Base-by-base conservation (phyloP, 208 protist species). In the Trypanosoma lewisi region DNA sequence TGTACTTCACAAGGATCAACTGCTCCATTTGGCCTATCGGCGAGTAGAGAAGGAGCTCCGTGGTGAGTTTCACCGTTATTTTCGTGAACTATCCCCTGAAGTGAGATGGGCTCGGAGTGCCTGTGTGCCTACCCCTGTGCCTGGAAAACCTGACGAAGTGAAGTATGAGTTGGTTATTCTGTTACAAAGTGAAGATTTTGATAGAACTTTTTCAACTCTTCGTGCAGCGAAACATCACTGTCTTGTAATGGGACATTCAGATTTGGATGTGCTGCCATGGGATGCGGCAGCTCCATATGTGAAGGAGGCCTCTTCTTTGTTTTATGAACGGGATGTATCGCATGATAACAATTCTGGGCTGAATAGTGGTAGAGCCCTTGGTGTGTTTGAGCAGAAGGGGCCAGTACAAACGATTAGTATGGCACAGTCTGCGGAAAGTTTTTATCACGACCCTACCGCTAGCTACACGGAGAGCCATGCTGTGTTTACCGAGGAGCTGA, bases 401-500 rank as follows among this genome's bases (percentile, higher is more conserved):
- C 31, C 16, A 5, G 42, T 67, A 33, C 58, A 71, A 52, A 86
- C 78, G 21, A 67, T 94, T 37, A 86, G 83, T 51, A 74, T 82
- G 49, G 50, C 64, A 1, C 76, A 79, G 48, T 28, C 77, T 21
- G 80, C 89, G 0, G 89, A 95, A 31, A 91, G 81, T 41, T 95
- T 82, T 58, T 95, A 73, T 62, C 80, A 90, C 63, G 86, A 90
- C 42, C 85, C 85, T 7, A 82, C 73, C 8, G 83, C 88, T 28
- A 70, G 75, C 27, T 95, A 93, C 78, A 91, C 84, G 7, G 89
- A 95, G 67, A 64, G 86, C 16, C 84, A 93, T 57, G 82, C 84
- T 0, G 79, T 95, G 36, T 95, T 89, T 57, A 95, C 89, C 30
- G 84, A 91, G 77, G 79, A 90, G 45, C 49, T 91, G 34, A 92